Percentiles rank a stretch among this genome's conserved stretches.
These are phyloP conservation scores for Oryza glumipatula DNA, from an alignment of 176 grass and related monocot genomes.

Conservation along the genomic window DNA sequence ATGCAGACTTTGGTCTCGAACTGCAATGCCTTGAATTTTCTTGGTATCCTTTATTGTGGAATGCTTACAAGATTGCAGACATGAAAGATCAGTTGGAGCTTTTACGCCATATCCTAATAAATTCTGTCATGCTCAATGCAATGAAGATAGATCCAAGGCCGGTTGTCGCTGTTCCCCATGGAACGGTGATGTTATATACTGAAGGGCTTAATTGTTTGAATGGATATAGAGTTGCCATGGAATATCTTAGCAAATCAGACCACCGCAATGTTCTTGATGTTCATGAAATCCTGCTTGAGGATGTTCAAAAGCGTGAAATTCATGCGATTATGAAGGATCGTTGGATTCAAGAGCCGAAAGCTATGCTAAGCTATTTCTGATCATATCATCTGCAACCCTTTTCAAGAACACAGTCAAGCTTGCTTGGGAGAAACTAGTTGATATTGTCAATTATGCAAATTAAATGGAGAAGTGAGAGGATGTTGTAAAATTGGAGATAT, in stretches of 20 bases:
- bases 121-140: background rate
- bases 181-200: background rate
- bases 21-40: too few species aligned
- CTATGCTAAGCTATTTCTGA: background rate
- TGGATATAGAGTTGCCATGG: background rate
- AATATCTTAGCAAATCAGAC: background rate
- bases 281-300: background rate
- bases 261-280: background rate
- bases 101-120: background rate
- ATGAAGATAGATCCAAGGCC: background rate
- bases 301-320: too few species aligned
- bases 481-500: too few species aligned
- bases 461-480: too few species aligned
- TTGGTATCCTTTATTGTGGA: too few species aligned
- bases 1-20: too few species aligned
- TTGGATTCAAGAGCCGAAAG: background rate
- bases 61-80: too few species aligned
- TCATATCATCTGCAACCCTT: background rate
- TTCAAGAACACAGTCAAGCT: background rate
- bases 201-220: background rate
- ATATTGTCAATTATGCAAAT: too few species aligned
- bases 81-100: too few species aligned
- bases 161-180: background rate
- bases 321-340: background rate
- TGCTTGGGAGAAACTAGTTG: background rate